phyloP scores from a whole-genome alignment of 2,329 filamentous ascomycete genomes.

The Cadophora gregata region DNA sequence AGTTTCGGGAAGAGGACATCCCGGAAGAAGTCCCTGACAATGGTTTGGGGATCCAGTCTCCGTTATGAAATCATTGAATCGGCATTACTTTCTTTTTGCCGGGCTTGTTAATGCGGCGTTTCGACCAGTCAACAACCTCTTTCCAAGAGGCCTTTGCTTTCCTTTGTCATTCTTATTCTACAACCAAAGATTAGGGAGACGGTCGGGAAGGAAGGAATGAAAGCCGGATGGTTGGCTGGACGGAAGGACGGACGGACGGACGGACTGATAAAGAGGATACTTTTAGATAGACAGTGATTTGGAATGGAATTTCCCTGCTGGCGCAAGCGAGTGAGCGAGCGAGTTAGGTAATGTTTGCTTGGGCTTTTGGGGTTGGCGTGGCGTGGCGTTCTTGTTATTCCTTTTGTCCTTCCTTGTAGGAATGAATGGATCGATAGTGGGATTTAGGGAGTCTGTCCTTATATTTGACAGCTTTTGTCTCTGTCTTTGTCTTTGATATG shows the following conservation, averaged over 20 bases:
- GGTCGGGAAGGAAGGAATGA: slow-evolving; percentile 1
- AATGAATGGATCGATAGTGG: not conserved
- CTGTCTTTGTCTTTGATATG: not conserved
- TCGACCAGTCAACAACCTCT: not conserved
- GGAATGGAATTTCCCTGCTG: not conserved
- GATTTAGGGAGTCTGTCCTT: not conserved
- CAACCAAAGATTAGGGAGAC: slow-evolving; percentile 8
- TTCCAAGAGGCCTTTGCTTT: not conserved
- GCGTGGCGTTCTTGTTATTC: not conserved
- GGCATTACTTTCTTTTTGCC: not conserved
- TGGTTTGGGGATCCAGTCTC: slow-evolving; percentile 1
- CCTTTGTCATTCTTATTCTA: slow-evolving; percentile 7
- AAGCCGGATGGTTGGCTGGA: not conserved
- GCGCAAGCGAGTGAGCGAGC: slow-evolving; percentile 12
- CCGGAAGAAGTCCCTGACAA: slow-evolving; percentile 36
- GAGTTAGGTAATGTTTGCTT: slow-evolving; percentile 1
- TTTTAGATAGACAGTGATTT: slow-evolving; percentile 16
- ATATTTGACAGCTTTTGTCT: not conserved
- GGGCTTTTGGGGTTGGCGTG: not conserved
- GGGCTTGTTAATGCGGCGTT: not conserved
- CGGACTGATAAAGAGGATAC: not conserved
- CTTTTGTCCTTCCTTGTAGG: not conserved
- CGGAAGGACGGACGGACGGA: not conserved
- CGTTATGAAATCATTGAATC: slow-evolving; percentile 6
- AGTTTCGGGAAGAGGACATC: slow-evolving; percentile 59